Base-by-base conservation (phyloP, 768 basidiomycete genomes). In the Tylopilus balloui region DNA sequence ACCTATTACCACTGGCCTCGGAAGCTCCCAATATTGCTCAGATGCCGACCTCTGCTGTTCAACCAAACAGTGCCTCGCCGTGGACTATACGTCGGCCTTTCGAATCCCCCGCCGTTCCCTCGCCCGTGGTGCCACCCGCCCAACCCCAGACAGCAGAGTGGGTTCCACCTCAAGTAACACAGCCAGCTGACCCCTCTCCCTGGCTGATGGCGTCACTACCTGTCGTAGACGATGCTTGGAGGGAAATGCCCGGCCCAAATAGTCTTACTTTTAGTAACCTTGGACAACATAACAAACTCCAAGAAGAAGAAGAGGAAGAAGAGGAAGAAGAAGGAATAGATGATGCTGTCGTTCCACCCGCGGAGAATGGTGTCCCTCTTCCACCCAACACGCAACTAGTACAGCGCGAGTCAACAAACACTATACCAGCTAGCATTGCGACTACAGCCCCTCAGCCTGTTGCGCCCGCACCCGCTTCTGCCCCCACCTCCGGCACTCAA, bases 221-320 rank as follows among this genome's bases (percentile, higher is more conserved):
- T 20, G 58, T 62, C 29, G 62, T 71, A 0, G 74, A 78, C 29
- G 77, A 78, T 15, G 69, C 62, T 41, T 83, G 81, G 82, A 64
- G 61, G 31, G 63, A 70, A 38, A 48, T 59, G 17, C 70, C 71
- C 2, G 73, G 71, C 14, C 70, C 75, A 11, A 73, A 75, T 51
- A 79, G 78, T 50, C 69, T 84, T 17, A 81, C 83, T 0, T 71
- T 77, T 48, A 77, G 73, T 45, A 81, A 81, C 55, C 66, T 83
- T 17, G 79, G 76, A 9, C 80, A 82, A 42, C 80, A 83, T 54
- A 79, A 80, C 51, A 75, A 75, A 53, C 70, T 79, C 42, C 74
- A 78, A 48, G 68, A 75, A 38, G 69, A 71, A 27, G 61, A 70
- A 29, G 70, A 61, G 25, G 54, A 29, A 49, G n/a, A n/a, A n/a